These are phyloP conservation scores for Xylaria palmicola DNA, from an alignment of 495 filamentous ascomycete genomes.

Conservation along the genomic window DNA sequence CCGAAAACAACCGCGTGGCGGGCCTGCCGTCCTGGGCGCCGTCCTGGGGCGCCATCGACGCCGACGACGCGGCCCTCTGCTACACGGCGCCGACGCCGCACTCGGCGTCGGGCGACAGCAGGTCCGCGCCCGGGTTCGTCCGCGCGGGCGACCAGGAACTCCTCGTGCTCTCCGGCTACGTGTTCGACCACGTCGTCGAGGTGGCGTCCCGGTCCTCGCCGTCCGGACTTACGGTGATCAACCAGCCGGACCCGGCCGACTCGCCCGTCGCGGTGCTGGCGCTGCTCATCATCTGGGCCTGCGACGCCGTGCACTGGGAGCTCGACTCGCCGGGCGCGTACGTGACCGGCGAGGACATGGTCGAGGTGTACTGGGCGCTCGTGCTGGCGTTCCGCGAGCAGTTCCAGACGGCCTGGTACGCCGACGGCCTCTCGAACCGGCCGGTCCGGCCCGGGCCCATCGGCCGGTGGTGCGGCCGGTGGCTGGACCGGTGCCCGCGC, in stretches of 20 bases:
- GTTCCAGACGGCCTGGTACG: neutral
- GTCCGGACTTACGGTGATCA: neutral
- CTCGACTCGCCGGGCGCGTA: neutral
- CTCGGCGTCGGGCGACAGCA: neutral
- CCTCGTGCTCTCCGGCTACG: neutral
- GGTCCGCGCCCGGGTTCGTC: neutral
- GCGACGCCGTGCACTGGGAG: neutral
- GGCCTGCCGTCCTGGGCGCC: neutral
- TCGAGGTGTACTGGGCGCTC: neutral
- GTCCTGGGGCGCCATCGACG: neutral
- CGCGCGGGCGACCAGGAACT: neutral
- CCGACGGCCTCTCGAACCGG: neutral
- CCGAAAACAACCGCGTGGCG: neutral
- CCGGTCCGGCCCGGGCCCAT: neutral
- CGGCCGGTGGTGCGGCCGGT: neutral
- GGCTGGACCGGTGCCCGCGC: neutral
- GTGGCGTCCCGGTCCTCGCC: neutral
- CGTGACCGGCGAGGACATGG: neutral
- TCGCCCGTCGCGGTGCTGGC: neutral
- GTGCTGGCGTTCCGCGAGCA: neutral
- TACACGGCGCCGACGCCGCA: neutral
- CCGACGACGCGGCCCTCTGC: neutral
- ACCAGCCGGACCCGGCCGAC: neutral
- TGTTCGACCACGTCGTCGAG: neutral
- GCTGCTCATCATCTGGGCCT: neutral